phyloP scores from a whole-genome alignment of 1,284 basidiomycete species.

The Blastosporella zonata region DNA sequence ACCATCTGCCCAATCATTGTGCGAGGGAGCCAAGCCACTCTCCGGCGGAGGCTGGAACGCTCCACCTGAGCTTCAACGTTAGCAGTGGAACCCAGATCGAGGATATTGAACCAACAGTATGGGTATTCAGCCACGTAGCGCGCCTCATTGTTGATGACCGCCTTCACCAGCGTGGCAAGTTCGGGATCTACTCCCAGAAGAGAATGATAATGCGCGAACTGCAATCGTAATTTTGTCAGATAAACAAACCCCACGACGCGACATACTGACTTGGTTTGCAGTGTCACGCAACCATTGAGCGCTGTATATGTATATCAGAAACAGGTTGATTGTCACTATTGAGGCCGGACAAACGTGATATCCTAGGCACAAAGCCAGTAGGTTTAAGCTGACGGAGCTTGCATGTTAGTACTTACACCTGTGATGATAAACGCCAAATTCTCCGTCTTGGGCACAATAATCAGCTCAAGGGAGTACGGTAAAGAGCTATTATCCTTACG shows the following conservation, averaged over 20 bases:
- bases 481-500: constrained; percentile 31
- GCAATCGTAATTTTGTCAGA: neutral
- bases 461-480: neutral
- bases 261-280: constrained; percentile 59
- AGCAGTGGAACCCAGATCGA: neutral
- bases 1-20: constrained; percentile 64
- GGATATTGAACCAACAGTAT: constrained; percentile 47
- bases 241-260: neutral
- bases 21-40: constrained; percentile 56
- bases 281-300: constrained; percentile 75
- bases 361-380: constrained; percentile 36
- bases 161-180: constrained; percentile 63
- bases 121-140: constrained; percentile 71
- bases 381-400: neutral
- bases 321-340: neutral
- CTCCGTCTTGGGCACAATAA: constrained; percentile 36
- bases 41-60: constrained; percentile 76
- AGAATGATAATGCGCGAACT: constrained; percentile 68
- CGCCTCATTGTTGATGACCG: constrained; percentile 75
- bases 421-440: constrained; percentile 77
- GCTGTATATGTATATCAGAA: constrained; percentile 27
- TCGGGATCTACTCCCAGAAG: constrained; percentile 55
- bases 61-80: constrained; percentile 33
- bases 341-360: constrained; percentile 51
- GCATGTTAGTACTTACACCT: constrained; percentile 41